These are phyloP conservation scores for Venturia asperata DNA, from an alignment of 2,329 filamentous ascomycete genomes.

Conservation along the genomic window DNA sequence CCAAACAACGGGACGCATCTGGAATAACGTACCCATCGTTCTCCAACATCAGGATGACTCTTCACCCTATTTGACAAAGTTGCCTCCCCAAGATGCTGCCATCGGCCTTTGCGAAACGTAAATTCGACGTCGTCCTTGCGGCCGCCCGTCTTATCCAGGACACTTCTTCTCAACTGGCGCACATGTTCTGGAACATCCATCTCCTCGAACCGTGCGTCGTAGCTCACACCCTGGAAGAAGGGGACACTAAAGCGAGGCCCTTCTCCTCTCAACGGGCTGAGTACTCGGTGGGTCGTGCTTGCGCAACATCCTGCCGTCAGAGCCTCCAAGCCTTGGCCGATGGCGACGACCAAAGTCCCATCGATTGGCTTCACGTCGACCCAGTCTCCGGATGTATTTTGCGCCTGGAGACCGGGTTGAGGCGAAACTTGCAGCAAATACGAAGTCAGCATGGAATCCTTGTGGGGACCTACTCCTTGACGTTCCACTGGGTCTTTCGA, in stretches of 20 bases:
- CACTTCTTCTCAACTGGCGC: slow-evolving; percentile 51
- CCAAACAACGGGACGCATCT: neutral
- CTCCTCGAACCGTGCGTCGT: slow-evolving; percentile 72
- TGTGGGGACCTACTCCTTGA: slow-evolving; percentile 67
- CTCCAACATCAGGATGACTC: slow-evolving; percentile 79
- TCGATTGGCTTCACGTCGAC: slow-evolving; percentile 71
- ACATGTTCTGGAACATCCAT: slow-evolving; percentile 62
- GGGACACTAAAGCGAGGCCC: slow-evolving; percentile 74
- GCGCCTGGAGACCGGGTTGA: slow-evolving; percentile 75
- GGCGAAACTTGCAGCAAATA: slow-evolving; percentile 73
- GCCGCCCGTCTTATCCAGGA: slow-evolving; percentile 48
- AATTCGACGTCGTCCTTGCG: slow-evolving; percentile 74
- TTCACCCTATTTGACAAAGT: slow-evolving; percentile 78
- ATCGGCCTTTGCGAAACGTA: slow-evolving; percentile 66
- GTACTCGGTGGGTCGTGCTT: slow-evolving; percentile 72
- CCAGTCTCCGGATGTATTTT: slow-evolving; percentile 72
- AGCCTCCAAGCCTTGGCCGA: slow-evolving; percentile 81
- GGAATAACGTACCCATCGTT: slow-evolving; percentile 51
- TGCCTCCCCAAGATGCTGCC: slow-evolving; percentile 67
- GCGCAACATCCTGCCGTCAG: slow-evolving; percentile 76
- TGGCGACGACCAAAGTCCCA: slow-evolving; percentile 77
- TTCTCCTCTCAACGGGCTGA: slow-evolving; percentile 62
- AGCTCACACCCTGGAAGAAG: slow-evolving; percentile 81
- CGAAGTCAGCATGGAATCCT: slow-evolving; percentile 75
- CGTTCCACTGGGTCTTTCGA: slow-evolving; percentile 37